Base-by-base conservation (phyloP, 2,329 filamentous ascomycete species). In the Rhexocercosporidium sp. region DNA sequence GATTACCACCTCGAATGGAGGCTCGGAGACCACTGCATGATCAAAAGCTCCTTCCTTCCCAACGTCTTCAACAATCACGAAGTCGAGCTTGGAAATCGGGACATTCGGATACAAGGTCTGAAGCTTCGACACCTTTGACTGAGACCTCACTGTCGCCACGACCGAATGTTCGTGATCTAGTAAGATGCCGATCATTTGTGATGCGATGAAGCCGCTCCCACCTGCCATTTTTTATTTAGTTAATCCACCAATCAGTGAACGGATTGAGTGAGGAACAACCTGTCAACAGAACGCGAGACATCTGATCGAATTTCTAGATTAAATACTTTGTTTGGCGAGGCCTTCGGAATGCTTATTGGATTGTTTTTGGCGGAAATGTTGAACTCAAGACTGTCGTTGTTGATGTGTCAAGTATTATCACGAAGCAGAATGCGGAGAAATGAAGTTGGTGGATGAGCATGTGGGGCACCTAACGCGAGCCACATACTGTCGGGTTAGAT, bases 11-110 rank as follows among this genome's bases (percentile, higher is more conserved):
- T 92, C 88, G 71, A 94, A 67, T 5, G 65, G 64, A 47, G 41
- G 59, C 8, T 94, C 92, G 0, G 78, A 75, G 0, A 79, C 70
- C 1, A 78, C 75, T 64, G 76, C 69, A 75, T 84, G 77, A 66
- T 90, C 85, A 72, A 95, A 95, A 20, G 90, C 91, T 27, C 85
- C 85, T 18, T 87, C 83, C 70, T 87, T 76, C 0, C 89, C 88
- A 70, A 96, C 88, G 72, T 96, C 91, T 53, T 87, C 84, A 18
- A 95, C 90, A 67, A 94, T 86, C 34, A 76, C 79, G 63, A 80
- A 83, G 1, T 79, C 78, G 1, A 83, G 68, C 22, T 63, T 46
- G 1, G 62, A 57, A 12, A 49, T 47, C 9, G 41, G 29, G 53
- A 62, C 16, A 29, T 75, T 72, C 0, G 75, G 71, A 22, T 82